A percentile compares a stretch with the other conserved stretches of the same genome.
Evolutionary conservation across 1,284 basidiomycete species (phyloP).

Genomic region (Ganoderma boninense): DNA sequence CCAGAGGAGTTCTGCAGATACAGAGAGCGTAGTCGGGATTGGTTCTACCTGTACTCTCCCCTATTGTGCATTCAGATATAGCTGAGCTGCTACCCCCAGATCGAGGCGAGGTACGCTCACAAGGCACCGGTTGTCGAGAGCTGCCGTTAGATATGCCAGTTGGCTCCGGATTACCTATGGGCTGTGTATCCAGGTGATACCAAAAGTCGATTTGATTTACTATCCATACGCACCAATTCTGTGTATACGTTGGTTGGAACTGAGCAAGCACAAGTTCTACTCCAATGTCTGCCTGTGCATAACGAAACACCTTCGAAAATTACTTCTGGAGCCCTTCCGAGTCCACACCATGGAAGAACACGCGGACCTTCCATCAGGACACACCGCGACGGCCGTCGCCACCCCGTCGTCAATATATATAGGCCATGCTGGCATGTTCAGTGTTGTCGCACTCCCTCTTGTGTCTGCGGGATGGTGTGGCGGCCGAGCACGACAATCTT

Average conservation of each 20-base stretch:
- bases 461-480: conserved; percentile 8
- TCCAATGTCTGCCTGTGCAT: neutral
- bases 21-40: neutral
- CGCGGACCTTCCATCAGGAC: conserved; percentile 40
- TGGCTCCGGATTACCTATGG: too few species aligned
- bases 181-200: too few species aligned
- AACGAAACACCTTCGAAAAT: conserved; percentile 12
- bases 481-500: conserved; percentile 17
- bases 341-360: conserved; percentile 23
- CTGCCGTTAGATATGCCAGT: too few species aligned
- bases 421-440: conserved; percentile 30
- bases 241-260: neutral
- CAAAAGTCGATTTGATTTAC: too few species aligned
- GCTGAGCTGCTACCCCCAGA: too few species aligned
- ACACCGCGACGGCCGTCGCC: conserved; percentile 29
- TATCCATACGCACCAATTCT: too few species aligned
- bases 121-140: too few species aligned
- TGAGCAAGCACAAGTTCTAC: too few species aligned
- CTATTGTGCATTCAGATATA: too few species aligned
- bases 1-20: neutral
- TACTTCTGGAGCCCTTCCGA: conserved; percentile 29
- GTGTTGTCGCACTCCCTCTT: conserved; percentile 23
- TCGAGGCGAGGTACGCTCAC: too few species aligned
- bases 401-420: conserved; percentile 28
- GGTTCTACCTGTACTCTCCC: too few species aligned